Base-by-base conservation (phyloP, 2,329 filamentous ascomycete genomes). In the Penicillium sp. region DNA sequence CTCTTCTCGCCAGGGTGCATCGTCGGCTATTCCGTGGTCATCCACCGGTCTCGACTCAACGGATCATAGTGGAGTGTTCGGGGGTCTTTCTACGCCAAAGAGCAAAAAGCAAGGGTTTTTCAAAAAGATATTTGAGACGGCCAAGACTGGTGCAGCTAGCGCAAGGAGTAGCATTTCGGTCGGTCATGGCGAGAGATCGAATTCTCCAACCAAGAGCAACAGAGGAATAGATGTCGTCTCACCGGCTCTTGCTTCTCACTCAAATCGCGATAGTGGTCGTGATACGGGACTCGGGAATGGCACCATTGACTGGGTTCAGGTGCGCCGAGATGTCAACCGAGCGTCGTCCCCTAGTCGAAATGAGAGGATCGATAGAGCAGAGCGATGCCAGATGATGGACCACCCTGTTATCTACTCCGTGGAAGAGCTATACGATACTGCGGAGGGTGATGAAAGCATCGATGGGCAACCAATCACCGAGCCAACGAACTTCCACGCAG, bases 341-440 rank as follows among this genome's bases (percentile, higher is more conserved):
- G 96, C 93, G 4, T 97, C 96, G 68, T 94, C 93, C 0, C 80
- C 97, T 37, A 96, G 92, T 72, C 87, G 86, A 58, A 94, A 93
- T 61, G 94, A 99, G 75, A 84, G 87, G 21, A 81, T 86, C 38
- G 94, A 99, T 69, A 82, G 93, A 51, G 87, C 85, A 41, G 93
- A 99, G 65, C 84, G 93, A 51, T 97, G 92, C 68, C 88, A 96
- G 67, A 94, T 97, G 90, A 86, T 97, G 78, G 92, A 97, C 62
- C 86, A 95, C 60, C 88, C 91, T 0, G 88, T 92, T 0, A 82
- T 97, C 42, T 90, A 91, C 57, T 91, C 95, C 0, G 88, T 97
- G 3, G 92, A 97, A 60, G 90, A 95, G 65, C 80, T 99, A 5
- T 88, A 90, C 62, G 89, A 91, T 59, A 86, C 86, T 50, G 86